Base-by-base conservation (phyloP, 2,329 filamentous ascomycete species). In the Neofusicoccum laricinum region DNA sequence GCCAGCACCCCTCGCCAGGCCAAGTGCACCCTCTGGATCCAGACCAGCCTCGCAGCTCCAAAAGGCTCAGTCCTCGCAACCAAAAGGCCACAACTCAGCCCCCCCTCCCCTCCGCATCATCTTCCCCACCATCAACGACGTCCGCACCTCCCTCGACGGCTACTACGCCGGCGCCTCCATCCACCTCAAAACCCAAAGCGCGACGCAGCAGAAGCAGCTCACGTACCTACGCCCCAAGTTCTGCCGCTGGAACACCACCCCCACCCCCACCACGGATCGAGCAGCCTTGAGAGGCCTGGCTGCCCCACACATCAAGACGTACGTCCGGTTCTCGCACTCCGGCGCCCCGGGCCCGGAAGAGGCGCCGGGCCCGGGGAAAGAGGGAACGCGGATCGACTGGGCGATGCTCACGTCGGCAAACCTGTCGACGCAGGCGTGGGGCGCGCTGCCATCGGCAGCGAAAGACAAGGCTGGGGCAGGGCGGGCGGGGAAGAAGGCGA, bases 321-420 rank as follows among this genome's bases (percentile, higher is more conserved):
- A 95, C 71, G 87, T 93, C 49, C 86, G 90, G 4, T 68, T 75
- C 0, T 15, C 25, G 19, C 19, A 30, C 11, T 8, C 41, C 65
- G 63, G n/a, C 30, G 25, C 25, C 1, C 2, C 25, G 25, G 25
- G 25, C 25, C 5, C 25, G 25, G 25, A 30, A 1, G 25, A 4
- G 5, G 25, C 25, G 25, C 11, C 2, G 8, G 38, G 14, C 5
- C 17, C 14, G 21, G 73, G 80, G 57, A 38, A 61, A 0, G 34
- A 74, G n/a, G 71, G 78, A 17, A 73, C 70, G 1, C 76, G 77
- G 0, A 88, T 96, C 43, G 90, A 95, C 71, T 97, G 93, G 93
- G 92, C 91, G 1, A 81, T 97, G 67, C 75, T 96, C 2, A 96
- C 92, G 0, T 95, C 91, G n/a, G 92, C 93, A n/a, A 97, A 96